Conservation (phyloP, 306 rosid species). For the Acacia melanoxylon region DNA sequence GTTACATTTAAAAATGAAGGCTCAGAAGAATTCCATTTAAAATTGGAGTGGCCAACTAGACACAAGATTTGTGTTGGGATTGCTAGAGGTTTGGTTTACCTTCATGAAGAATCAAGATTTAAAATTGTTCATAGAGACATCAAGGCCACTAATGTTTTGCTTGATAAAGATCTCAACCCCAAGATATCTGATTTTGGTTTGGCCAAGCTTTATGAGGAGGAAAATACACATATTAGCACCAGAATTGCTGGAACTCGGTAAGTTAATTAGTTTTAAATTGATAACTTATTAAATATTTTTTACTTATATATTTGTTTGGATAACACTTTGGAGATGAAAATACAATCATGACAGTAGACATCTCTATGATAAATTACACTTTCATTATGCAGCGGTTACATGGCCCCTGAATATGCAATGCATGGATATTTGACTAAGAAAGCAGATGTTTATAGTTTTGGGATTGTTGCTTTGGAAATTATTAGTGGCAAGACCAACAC, state of each 20-base stretch:
- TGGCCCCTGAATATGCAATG: slow-evolving; percentile 68
- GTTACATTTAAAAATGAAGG: slow-evolving; percentile 8
- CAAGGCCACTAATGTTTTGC: slow-evolving; percentile 63
- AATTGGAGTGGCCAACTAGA: slow-evolving; percentile 54
- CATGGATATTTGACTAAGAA: slow-evolving; percentile 69
- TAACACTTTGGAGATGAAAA: no score
- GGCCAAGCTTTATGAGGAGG: slow-evolving; percentile 73
- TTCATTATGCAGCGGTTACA: slow-evolving; percentile 40
- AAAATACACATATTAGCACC: slow-evolving; percentile 65
- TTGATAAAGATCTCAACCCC: slow-evolving; percentile 57
- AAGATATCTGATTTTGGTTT: slow-evolving; percentile 71
- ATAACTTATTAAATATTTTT: no score
- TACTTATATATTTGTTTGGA: no score
- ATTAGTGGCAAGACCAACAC: slow-evolving; percentile 58
- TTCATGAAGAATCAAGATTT: slow-evolving; percentile 73
- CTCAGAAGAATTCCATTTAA: neutral
- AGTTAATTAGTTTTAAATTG: slow-evolving; percentile 2
- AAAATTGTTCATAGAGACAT: slow-evolving; percentile 76
- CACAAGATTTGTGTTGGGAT: slow-evolving; percentile 60
- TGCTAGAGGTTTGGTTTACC: slow-evolving; percentile 64
- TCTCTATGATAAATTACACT: neutral
- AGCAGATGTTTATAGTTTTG: slow-evolving; percentile 79
- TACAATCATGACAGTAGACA: no score
- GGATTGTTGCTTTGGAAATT: slow-evolving; percentile 62
- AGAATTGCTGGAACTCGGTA: slow-evolving; percentile 63